A percentile compares a stretch with the other conserved stretches of the same genome.
These are phyloP conservation scores for Hansenula sp. DNA, from an alignment of 1,139 yeast genomes.

Conservation along the genomic window DNA sequence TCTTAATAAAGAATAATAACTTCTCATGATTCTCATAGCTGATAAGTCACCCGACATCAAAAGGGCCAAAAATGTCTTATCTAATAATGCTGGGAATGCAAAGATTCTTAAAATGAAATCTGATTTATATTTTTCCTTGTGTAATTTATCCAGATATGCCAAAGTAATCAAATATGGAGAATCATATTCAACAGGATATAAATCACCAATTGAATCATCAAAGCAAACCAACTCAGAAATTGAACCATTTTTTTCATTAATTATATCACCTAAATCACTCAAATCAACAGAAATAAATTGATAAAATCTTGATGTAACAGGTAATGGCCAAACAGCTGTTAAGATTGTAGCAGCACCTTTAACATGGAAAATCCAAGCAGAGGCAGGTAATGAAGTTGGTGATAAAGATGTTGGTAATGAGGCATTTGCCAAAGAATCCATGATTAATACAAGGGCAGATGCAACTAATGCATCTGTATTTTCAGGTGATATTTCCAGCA, in stretches of 20 bases:
- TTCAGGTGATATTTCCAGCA: conserved; percentile 73
- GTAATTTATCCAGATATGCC: conserved; percentile 81
- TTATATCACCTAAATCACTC: conserved; percentile 75
- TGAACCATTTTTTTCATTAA: conserved; percentile 38
- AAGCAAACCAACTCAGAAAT: conserved; percentile 72
- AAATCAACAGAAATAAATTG: conserved; percentile 76
- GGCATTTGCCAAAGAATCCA: conserved; percentile 94
- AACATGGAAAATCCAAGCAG: conserved; percentile 96
- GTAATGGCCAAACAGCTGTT: conserved; percentile 92
- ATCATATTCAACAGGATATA: conserved; percentile 78
- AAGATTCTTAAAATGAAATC: conserved; percentile 85
- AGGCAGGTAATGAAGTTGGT: conserved; percentile 71
- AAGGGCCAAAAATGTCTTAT: conserved; percentile 68
- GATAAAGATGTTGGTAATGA: conserved; percentile 63
- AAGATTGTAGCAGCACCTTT: conserved; percentile 95
- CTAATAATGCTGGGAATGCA: conserved; percentile 90
- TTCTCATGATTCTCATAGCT: conserved; percentile 87
- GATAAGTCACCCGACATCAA: conserved; percentile 80
- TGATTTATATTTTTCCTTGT: conserved; percentile 75
- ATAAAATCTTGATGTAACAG: conserved; percentile 70
- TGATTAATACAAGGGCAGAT: conserved; percentile 79
- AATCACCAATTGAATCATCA: conserved; percentile 78
- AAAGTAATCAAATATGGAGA: conserved; percentile 85
- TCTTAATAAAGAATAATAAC: conserved; percentile 77
- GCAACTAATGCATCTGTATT: conserved; percentile 94